Evolutionary conservation across 306 rosid species (phyloP).

Genomic region (Ormosia emarginata): DNA sequence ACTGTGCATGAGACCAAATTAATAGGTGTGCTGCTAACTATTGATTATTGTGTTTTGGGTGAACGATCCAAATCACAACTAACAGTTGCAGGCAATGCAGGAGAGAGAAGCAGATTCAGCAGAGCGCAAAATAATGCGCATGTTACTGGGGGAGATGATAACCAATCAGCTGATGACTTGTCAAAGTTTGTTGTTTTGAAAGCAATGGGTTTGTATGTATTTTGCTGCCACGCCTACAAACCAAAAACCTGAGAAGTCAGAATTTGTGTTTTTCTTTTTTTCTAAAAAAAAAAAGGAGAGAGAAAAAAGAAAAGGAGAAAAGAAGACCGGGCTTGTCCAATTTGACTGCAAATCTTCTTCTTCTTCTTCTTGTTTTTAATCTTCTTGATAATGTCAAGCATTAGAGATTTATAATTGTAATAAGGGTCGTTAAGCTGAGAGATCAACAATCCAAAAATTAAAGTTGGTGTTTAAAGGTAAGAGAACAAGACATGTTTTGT

Average conservation of each 20-base stretch:
- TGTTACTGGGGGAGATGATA: constrained; percentile 7
- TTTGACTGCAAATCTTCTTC: constrained; percentile 21
- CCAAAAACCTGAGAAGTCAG: background rate
- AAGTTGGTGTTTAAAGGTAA: background rate
- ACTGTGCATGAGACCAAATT: constrained; percentile 29
- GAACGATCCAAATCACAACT: constrained; percentile 27
- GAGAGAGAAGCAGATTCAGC: background rate
- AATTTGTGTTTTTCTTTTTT: background rate
- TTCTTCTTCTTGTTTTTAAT: background rate
- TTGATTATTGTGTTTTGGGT: constrained; percentile 27
- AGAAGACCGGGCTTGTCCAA: constrained; percentile 9
- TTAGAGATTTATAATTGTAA: background rate
- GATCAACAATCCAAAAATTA: background rate
- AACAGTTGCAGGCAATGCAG: background rate
- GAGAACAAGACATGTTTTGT: constrained; percentile 1
- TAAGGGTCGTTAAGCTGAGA: background rate
- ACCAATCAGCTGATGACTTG: background rate
- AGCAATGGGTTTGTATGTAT: constrained; percentile 17
- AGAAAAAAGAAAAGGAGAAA: background rate
- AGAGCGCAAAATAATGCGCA: constrained; percentile 37
- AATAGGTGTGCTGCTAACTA: background rate
- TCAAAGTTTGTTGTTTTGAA: constrained; percentile 31
- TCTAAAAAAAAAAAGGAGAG: background rate
- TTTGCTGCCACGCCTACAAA: background rate
- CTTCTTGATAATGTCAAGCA: background rate